Evolutionary conservation across 2,329 filamentous ascomycete genomes (phyloP), one percentile per base, ranked within the genome.

Genomic region (Blastomyces parvus): DNA sequence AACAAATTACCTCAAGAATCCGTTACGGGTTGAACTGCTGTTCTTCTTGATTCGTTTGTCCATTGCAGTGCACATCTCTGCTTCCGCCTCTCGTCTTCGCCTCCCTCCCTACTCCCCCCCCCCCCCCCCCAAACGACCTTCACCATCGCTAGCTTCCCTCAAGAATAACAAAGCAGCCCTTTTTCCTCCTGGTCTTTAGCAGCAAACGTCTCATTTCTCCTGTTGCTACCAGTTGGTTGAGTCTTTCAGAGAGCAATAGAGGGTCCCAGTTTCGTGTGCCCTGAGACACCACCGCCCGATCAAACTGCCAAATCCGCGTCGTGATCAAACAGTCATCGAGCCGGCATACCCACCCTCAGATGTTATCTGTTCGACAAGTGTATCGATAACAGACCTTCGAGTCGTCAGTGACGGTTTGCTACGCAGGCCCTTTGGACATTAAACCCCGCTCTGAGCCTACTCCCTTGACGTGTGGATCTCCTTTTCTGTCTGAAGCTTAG

Each of bases 51-150:
- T 70, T 66, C 66, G 65, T 65, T 14, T 25, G n/a, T n/a, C n/a
- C 69, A 65, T 70, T 70, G 69, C 69, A 70, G 71, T 73, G 70
- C 69, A 71, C 72, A 60, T 64, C 66, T 66, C 55, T n/a, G n/a
- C 63, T 61, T 67, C 64, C 62, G 62, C 67, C 66, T n/a, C 46
- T 64, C 44, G n/a, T 52, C 62, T 59, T 64, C 55, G 30, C 27
- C 40, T 36, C 48, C 53, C 40, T n/a, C n/a, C n/a, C n/a, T n/a
- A n/a, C n/a, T n/a, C n/a, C n/a, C n/a, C n/a, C n/a, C n/a, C n/a
- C n/a, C n/a, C n/a, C n/a, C n/a, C n/a, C n/a, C n/a, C 38, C 33
- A 46, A 48, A 48, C 46, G 22, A 48, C 22, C 14, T 48, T n/a
- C n/a, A 33, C 3, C 46, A 25, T 25, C 46, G n/a, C n/a, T 48